Percentiles rank a stretch among this genome's conserved stretches.
These are phyloP conservation scores for Aspergillus saccharolyticus DNA, from an alignment of 495 filamentous ascomycete species.

Conservation along the genomic window DNA sequence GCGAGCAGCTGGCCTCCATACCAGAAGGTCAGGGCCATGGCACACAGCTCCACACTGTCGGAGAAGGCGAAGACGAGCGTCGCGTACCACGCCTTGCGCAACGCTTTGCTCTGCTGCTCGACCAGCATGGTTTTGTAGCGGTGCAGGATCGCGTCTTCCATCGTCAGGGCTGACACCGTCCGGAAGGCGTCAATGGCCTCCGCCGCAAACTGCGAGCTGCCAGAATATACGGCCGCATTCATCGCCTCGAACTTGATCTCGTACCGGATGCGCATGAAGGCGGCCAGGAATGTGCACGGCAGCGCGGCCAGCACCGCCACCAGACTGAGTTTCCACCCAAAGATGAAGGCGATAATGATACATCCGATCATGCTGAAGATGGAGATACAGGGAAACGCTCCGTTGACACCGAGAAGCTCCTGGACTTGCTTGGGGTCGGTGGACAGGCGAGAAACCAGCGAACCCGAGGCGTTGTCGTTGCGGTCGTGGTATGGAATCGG, in stretches of 20 bases:
- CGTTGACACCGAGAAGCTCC: slow-evolving; percentile 50
- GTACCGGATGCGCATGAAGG: slow-evolving; percentile 50
- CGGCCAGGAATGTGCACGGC: slow-evolving; percentile 50
- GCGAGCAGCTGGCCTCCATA: slow-evolving; percentile 54
- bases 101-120: slow-evolving; percentile 46
- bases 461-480: slow-evolving; percentile 43
- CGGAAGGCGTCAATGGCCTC: slow-evolving; percentile 56
- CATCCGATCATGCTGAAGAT: slow-evolving; percentile 51
- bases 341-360: slow-evolving; percentile 49
- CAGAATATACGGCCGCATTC: slow-evolving; percentile 52
- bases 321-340: slow-evolving; percentile 60
- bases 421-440: slow-evolving; percentile 59
- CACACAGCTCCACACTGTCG: slow-evolving; percentile 44
- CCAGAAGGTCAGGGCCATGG: slow-evolving; percentile 56
- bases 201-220: slow-evolving; percentile 50
- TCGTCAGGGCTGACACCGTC: slow-evolving; percentile 51
- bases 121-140: slow-evolving; percentile 47
- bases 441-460: slow-evolving; percentile 47
- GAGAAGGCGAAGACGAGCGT: slow-evolving; percentile 33
- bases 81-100: slow-evolving; percentile 46
- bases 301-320: slow-evolving; percentile 52
- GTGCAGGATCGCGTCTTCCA: slow-evolving; percentile 45
- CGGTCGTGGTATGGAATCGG: slow-evolving; percentile 54
- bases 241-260: slow-evolving; percentile 49
- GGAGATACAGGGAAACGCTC: slow-evolving; percentile 28